phyloP scores from a whole-genome alignment of 1,284 basidiomycete genomes.

The Tilletiaria anomala region DNA sequence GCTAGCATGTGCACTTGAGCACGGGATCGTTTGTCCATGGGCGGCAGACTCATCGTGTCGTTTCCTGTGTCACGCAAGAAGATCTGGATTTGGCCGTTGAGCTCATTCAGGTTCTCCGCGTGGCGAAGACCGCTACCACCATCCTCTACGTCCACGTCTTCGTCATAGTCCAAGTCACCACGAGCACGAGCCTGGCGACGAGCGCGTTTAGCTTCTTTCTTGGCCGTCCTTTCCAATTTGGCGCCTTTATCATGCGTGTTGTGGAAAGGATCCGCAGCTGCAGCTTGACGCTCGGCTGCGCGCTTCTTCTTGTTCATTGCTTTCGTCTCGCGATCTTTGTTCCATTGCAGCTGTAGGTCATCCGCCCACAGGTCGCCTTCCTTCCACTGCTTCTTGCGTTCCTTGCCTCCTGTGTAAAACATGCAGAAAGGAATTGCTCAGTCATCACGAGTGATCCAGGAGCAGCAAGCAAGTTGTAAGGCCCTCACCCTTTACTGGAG shows the following conservation, averaged over 20 bases:
- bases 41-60: slow-evolving; percentile 28
- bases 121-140: background rate
- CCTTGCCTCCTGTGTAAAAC: too few relatives aligned
- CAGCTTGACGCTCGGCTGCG: slow-evolving; percentile 44
- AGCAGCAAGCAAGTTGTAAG: too few relatives aligned
- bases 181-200: slow-evolving; percentile 4
- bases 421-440: too few relatives aligned
- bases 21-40: slow-evolving; percentile 36
- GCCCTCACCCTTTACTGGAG: too few relatives aligned
- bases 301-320: slow-evolving; percentile 59
- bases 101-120: slow-evolving; percentile 18
- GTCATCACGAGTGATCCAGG: too few relatives aligned
- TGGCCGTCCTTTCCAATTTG: slow-evolving; percentile 18
- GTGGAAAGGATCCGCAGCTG: slow-evolving; percentile 45
- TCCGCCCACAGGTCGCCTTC: slow-evolving; percentile 49
- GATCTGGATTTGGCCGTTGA: slow-evolving; percentile 23
- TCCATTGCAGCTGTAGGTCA: slow-evolving; percentile 60
- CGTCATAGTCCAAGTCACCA: slow-evolving; percentile 2
- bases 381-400: too few relatives aligned
- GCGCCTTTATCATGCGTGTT: slow-evolving; percentile 27
- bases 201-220: slow-evolving; percentile 7
- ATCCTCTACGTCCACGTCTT: slow-evolving; percentile 7
- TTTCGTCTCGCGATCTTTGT: slow-evolving; percentile 64
- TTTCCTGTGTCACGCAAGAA: slow-evolving; percentile 18
- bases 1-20: slow-evolving; percentile 36